Conservation (phyloP, 2,329 filamentous ascomycete genomes). For the Colletotrichum spinosum region DNA sequence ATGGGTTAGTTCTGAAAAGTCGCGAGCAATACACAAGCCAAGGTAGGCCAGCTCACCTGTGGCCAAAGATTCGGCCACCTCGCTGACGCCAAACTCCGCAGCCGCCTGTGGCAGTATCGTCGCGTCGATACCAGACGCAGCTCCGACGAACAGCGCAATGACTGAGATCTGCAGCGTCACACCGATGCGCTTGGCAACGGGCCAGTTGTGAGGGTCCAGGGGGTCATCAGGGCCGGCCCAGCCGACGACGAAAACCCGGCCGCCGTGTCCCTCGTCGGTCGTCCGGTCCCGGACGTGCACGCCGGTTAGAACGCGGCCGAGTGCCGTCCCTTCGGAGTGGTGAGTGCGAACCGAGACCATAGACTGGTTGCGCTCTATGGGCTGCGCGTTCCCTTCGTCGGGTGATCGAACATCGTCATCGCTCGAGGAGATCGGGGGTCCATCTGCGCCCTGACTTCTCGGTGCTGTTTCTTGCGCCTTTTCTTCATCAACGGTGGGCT, state of each 20-base stretch:
- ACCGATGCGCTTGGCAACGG: slow-evolving; percentile 48
- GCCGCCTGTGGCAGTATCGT: slow-evolving; percentile 58
- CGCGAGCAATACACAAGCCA: neutral
- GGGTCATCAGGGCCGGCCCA: slow-evolving; percentile 51
- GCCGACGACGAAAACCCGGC: slow-evolving; percentile 47
- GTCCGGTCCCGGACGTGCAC: slow-evolving; percentile 45
- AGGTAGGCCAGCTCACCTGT: slow-evolving; percentile 47
- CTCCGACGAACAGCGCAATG: slow-evolving; percentile 62
- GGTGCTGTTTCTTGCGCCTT: neutral
- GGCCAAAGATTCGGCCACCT: slow-evolving; percentile 62
- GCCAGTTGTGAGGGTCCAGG: slow-evolving; percentile 59
- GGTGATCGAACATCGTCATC: neutral
- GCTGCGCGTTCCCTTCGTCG: neutral
- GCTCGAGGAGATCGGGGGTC: neutral
- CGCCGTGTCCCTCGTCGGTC: slow-evolving; percentile 39
- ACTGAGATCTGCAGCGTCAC: slow-evolving; percentile 55
- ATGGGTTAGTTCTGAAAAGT: neutral
- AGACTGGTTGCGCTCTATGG: slow-evolving; percentile 6
- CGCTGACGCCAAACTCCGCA: slow-evolving; percentile 57
- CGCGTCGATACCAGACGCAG: slow-evolving; percentile 65
- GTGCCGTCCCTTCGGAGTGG: slow-evolving; percentile 36
- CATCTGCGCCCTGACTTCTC: neutral
- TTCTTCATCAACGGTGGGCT: neutral
- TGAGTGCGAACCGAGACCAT: slow-evolving; percentile 9
- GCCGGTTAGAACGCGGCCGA: slow-evolving; percentile 46